These are phyloP conservation scores for Ceratobasidium papillatum DNA, from an alignment of 1,284 basidiomycete species.

Conservation along the genomic window DNA sequence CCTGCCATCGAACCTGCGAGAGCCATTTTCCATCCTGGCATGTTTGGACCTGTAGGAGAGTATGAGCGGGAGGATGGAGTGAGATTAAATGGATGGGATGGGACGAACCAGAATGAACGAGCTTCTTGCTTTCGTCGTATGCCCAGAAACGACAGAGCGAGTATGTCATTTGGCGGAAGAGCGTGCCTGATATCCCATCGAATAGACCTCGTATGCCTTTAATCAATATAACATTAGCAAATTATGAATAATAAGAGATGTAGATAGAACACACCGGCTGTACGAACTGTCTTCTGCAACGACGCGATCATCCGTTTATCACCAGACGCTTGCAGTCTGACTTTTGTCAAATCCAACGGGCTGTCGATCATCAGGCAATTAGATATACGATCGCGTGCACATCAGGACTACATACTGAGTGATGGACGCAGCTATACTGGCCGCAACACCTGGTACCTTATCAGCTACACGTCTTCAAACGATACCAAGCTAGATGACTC, in stretches of 20 bases:
- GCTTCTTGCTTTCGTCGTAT: conserved; percentile 89
- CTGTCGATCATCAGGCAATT: conserved; percentile 47
- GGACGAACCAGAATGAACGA: conserved; percentile 66
- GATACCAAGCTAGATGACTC: conserved; percentile 47
- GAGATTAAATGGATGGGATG: not conserved
- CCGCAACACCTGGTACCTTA: conserved; percentile 66
- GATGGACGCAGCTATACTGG: conserved; percentile 80
- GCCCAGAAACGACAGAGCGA: conserved; percentile 93
- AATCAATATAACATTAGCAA: conserved; percentile 54
- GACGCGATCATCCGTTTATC: conserved; percentile 87
- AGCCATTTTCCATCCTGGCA: conserved; percentile 83
- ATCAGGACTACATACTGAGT: conserved; percentile 66
- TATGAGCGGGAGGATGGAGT: no score
- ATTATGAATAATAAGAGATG: not conserved
- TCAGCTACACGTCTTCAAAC: conserved; percentile 2
- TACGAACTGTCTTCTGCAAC: conserved; percentile 71
- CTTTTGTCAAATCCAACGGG: conserved; percentile 89
- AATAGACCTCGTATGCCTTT: conserved; percentile 77
- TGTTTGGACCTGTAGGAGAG: conserved; percentile 60
- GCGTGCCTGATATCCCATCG: conserved; percentile 88
- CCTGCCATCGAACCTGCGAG: conserved; percentile 86
- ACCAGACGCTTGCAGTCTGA: conserved; percentile 83
- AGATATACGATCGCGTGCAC: not conserved
- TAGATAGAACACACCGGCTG: conserved; percentile 47
- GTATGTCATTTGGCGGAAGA: conserved; percentile 93